phyloP scores from a whole-genome alignment of 345 rosid genomes.

The Laguncularia racemosa region DNA sequence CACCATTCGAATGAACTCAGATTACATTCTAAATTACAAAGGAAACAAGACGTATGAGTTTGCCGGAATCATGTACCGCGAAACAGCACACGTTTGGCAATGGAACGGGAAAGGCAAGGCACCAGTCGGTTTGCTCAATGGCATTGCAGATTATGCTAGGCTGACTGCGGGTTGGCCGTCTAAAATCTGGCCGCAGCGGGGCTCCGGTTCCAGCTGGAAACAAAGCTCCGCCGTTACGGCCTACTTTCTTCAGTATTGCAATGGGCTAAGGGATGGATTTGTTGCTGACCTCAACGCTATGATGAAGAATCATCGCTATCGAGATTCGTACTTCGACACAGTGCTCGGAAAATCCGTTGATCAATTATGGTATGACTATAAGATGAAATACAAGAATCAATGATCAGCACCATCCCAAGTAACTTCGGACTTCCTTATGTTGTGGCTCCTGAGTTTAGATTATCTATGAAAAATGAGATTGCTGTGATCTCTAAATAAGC shows the following conservation, averaged over 20 bases:
- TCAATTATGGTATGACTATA: slow-evolving; percentile 7
- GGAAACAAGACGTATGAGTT: not conserved
- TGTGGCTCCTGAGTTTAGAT: no score
- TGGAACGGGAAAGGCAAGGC: slow-evolving; percentile 7
- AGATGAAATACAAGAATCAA: not conserved
- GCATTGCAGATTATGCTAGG: slow-evolving; percentile 7
- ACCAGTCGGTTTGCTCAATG: slow-evolving; percentile 3
- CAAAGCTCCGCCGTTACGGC: slow-evolving; percentile 6
- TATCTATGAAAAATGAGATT: no score
- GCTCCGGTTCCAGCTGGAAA: slow-evolving; percentile 10
- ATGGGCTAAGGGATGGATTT: not conserved
- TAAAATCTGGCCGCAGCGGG: slow-evolving; percentile 1
- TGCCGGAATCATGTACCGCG: slow-evolving; percentile 1
- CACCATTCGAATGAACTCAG: slow-evolving; percentile 1
- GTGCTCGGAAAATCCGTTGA: slow-evolving; percentile 2
- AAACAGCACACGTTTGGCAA: slow-evolving; percentile 9
- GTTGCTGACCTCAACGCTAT: not conserved
- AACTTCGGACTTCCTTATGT: no score
- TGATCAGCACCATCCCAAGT: no score
- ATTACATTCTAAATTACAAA: not conserved
- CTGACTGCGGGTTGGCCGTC: slow-evolving; percentile 8
- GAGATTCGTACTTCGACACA: slow-evolving; percentile 1
- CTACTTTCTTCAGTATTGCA: slow-evolving; percentile 12
- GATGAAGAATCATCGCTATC: not conserved
- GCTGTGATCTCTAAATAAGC: no score